Evolutionary conservation across 2,329 filamentous ascomycete genomes (phyloP), one percentile per base, ranked within the genome.

Genomic region (Juglanconis oblonga): DNA sequence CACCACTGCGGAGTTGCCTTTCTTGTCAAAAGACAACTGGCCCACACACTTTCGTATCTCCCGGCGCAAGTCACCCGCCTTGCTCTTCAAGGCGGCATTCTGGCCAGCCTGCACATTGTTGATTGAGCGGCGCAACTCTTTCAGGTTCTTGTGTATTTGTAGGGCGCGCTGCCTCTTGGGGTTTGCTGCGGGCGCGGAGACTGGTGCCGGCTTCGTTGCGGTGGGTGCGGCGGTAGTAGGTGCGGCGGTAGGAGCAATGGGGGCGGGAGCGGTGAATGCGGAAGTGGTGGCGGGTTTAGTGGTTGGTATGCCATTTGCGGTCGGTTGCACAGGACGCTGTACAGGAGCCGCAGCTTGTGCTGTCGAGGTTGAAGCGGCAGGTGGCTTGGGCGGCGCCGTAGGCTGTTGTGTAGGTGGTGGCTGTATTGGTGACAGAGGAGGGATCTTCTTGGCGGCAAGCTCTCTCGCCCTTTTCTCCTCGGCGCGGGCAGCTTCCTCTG

Each of bases 11-110:
- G 65, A 83, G 81, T 62, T 73, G 69, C 54, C 75, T 80, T 63
- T 73, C 72, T 38, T 68, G 66, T 35, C 66, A 64, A 17, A 67
- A 48, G 31, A 88, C 33, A 92, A 75, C 70, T 95, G 90, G 6
- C 91, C 91, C 57, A 94, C 82, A 17, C 82, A 86, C 67, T 88
- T 89, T 44, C 84, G 83, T 56, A 95, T 86, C 47, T 87, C 83
- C 61, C 91, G 81, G 45, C 91, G 82, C 79, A 90, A 86, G 57
- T 91, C 84, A 38, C 90, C 88, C 69, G 91, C 81, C 40, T 84
- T 81, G 55, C 81, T 79, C 72, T 91, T 91, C 33, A 92, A 74
- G 69, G 73, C 64, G 71, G 67, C 71, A 65, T 87, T 84, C 29
- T 77, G 75, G 67, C 86, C 85, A 4, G 79, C 79, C 66, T 87